A percentile compares a stretch with the other conserved stretches of the same genome.
These are phyloP conservation scores for Aplosporella prunicola DNA, from an alignment of 2,329 filamentous ascomycete genomes.

Conservation along the genomic window DNA sequence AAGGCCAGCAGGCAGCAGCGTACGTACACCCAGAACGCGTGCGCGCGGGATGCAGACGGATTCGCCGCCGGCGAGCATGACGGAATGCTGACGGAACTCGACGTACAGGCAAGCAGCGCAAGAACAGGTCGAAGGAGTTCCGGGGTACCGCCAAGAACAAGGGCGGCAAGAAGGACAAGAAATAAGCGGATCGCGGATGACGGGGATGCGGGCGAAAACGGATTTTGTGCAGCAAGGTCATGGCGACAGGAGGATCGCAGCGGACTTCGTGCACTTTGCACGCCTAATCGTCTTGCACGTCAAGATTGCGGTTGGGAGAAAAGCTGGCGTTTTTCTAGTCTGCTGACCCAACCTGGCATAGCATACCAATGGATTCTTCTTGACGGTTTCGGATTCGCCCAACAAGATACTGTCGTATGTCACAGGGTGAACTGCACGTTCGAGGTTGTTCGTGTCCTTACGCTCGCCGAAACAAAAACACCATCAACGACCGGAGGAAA, in stretches of 20 bases:
- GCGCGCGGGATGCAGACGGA: neutral
- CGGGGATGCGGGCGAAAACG: constrained; percentile 10
- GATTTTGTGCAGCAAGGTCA: constrained; percentile 11
- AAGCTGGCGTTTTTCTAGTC: constrained; percentile 10
- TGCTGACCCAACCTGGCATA: constrained; percentile 11
- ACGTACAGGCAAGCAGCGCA: constrained; percentile 92
- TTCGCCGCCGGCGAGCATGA: neutral
- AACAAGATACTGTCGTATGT: no score
- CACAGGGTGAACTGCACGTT: no score
- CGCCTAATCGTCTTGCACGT: constrained; percentile 4
- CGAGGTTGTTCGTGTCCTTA: no score
- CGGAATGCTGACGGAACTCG: constrained; percentile 20
- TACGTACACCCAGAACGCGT: constrained; percentile 49
- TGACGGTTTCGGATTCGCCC: constrained; percentile 10
- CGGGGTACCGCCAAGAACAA: constrained; percentile 97
- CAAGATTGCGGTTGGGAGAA: constrained; percentile 8
- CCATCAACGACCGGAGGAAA: no score
- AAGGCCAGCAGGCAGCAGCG: constrained; percentile 97
- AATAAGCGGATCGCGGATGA: constrained; percentile 25
- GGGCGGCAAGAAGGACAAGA: constrained; percentile 89
- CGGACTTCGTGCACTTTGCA: constrained; percentile 8
- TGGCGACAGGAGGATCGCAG: constrained; percentile 7
- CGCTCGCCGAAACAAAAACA: no score
- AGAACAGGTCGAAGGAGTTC: constrained; percentile 99
- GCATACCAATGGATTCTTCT: constrained; percentile 13